phyloP scores from a whole-genome alignment of 192 early-diverging fungal genomes.

The Backusella sp. region DNA sequence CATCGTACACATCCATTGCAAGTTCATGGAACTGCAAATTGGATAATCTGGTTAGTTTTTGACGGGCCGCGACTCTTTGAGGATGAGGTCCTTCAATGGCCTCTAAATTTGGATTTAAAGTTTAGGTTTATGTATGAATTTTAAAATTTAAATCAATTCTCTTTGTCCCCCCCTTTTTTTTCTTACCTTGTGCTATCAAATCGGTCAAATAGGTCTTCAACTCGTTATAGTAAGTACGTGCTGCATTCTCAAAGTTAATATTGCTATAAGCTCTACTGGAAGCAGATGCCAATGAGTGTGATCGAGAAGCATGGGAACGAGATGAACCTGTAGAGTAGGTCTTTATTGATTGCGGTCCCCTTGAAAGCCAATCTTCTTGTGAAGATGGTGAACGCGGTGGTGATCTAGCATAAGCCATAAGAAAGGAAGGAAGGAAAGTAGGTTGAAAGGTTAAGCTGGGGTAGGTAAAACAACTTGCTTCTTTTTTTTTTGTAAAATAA shows the following conservation, averaged over 20 bases:
- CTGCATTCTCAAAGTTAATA: constrained; percentile 16
- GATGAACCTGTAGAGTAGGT: constrained; percentile 25
- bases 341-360: constrained; percentile 12
- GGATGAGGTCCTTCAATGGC: constrained; percentile 28
- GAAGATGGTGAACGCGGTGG: constrained; percentile 16
- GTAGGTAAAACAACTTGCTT: not conserved
- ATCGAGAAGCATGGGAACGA: constrained; percentile 26
- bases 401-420: constrained; percentile 17
- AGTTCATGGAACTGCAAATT: constrained; percentile 91
- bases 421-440: not conserved
- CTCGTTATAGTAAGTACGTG: constrained; percentile 29
- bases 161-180: not conserved
- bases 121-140: not conserved
- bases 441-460: too few relatives aligned
- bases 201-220: constrained; percentile 18
- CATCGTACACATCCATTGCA: constrained; percentile 93
- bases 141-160: not conserved
- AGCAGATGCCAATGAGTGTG: constrained; percentile 29
- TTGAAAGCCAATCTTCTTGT: constrained; percentile 18
- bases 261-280: constrained; percentile 20
- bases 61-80: constrained; percentile 53
- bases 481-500: not conserved
- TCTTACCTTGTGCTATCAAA: constrained; percentile 31
- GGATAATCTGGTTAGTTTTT: constrained; percentile 79
- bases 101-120: constrained; percentile 17